Evolutionary conservation across 2,329 filamentous ascomycete genomes (phyloP), one percentile per base, ranked within the genome.

Genomic region (Phialophora expanda): DNA sequence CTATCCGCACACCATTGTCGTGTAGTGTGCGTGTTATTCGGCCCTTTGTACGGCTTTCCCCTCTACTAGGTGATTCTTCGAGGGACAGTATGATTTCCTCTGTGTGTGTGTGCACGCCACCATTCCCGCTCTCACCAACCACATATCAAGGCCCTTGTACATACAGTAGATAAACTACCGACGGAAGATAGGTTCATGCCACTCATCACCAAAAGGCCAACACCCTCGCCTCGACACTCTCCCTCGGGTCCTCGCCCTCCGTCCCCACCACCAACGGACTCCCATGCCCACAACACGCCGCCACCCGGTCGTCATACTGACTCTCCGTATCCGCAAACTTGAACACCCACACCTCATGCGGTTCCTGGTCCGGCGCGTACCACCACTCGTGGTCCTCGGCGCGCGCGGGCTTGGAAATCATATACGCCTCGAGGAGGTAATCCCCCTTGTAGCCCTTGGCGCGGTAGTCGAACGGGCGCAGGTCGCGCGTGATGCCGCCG

Each of bases 291-390:
- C 56, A 41, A 48, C 22, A 34, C 3, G 20, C 56, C 12, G 56
- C 34, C 8, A 58, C 14, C n/a, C 30, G 12, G 5, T 26, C 20
- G 14, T 58, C 56, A 48, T 48, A 28, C 56, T 48, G 34, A 20
- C 56, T 58, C 6, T 58, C 56, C 56, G 56, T 58, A 12, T 58
- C 56, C 2, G 56, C 56, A 50, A 58, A 58, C 56, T 58, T 58
- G 56, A 58, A 46, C 56, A 58, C 24, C 56, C 44, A 28, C 12
- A 58, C 56, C 41, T 58, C 56, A 24, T 58, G 56, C 24, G 56
- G 56, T 30, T 46, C 26, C 56, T 58, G 56, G 17, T 58, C 56
- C 11, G 56, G 30, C 24, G 30, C 56, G 24, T 46, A 58, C 12
- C 26, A 58, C 56, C 56, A 58, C 41, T 48, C 20, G 17, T 58